phyloP scores from a whole-genome alignment of 148 eudicot species.

The Camellia japonica region DNA sequence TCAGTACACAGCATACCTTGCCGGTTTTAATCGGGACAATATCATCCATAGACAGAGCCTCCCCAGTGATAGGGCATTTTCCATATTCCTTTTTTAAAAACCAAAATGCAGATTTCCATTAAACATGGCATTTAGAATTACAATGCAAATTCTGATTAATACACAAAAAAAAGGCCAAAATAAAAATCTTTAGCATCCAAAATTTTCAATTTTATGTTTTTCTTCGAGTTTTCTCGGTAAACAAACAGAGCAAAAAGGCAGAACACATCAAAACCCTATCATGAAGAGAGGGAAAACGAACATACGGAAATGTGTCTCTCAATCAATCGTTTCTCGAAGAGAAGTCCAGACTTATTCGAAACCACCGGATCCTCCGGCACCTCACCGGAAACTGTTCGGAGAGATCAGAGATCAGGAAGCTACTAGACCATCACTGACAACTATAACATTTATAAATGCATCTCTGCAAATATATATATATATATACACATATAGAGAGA shows the following conservation, averaged over 20 bases:
- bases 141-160: not conserved
- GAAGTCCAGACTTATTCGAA: slow-evolving; percentile 74
- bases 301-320: slow-evolving; percentile 77
- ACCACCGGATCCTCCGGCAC: slow-evolving; percentile 95
- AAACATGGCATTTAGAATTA: not conserved
- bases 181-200: not conserved
- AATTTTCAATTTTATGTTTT: not conserved
- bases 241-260: not conserved
- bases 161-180: no score
- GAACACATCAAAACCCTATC: slow-evolving; percentile 28
- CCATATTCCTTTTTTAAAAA: slow-evolving; percentile 67
- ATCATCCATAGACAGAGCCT: slow-evolving; percentile 78
- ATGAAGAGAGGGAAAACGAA: not conserved
- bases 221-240: not conserved
- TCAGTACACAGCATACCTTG: slow-evolving; percentile 50
- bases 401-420: slow-evolving; percentile 7
- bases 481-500: not conserved
- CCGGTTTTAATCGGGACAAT: slow-evolving; percentile 77
- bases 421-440: not conserved
- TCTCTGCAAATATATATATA: not conserved
- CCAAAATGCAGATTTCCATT: not conserved
- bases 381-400: slow-evolving; percentile 83
- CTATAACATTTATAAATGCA: not conserved
- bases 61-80: slow-evolving; percentile 94
- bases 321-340: slow-evolving; percentile 83